Conservation (phyloP, 2,329 filamentous ascomycete genomes). For the Aspergillus ustus region DNA sequence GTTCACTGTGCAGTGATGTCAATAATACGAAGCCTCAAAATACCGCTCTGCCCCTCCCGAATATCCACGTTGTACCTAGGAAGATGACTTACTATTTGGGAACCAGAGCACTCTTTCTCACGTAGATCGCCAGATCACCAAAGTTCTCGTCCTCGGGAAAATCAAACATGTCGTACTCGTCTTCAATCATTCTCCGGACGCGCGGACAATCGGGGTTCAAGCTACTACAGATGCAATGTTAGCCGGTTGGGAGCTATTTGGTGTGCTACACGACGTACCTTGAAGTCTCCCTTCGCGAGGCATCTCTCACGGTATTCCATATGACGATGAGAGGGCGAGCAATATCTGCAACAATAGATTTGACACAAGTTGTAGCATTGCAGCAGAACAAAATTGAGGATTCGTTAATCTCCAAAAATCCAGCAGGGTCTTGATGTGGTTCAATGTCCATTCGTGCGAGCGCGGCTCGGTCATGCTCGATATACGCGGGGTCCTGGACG, state of each 20-base stretch:
- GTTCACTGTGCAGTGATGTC: no score
- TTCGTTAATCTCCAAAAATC: background rate
- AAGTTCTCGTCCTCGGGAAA: background rate
- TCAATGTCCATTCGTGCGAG: background rate
- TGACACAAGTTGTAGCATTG: background rate
- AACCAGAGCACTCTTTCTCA: background rate
- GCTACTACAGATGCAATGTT: background rate
- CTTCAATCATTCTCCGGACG: background rate
- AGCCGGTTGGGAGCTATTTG: background rate
- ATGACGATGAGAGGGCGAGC: background rate
- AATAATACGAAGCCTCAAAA: no score
- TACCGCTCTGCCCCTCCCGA: background rate
- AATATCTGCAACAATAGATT: background rate
- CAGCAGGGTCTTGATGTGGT: background rate
- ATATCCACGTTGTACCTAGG: background rate
- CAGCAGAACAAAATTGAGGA: background rate
- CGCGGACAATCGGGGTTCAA: background rate
- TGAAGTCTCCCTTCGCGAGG: background rate
- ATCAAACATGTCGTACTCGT: background rate
- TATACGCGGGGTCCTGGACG: background rate
- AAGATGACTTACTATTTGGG: background rate
- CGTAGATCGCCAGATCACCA: background rate
- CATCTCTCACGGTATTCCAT: background rate
- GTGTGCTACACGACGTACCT: background rate
- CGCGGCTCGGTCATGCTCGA: background rate